These are phyloP conservation scores for Sporisorium reilianum DNA, from an alignment of 1,284 basidiomycete genomes.

Conservation along the genomic window DNA sequence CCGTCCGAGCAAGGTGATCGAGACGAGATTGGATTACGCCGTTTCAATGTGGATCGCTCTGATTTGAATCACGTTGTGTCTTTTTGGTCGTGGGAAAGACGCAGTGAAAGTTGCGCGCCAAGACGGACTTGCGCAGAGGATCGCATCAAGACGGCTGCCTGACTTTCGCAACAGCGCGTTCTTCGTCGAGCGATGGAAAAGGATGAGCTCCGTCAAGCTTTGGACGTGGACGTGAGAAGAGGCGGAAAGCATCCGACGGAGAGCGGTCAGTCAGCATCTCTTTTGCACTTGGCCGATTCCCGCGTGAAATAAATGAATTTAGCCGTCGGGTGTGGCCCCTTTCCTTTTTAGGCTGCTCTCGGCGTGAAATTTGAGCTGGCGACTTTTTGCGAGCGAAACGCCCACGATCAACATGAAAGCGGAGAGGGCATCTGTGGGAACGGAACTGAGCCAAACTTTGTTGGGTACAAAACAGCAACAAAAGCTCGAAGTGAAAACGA, in stretches of 20 bases:
- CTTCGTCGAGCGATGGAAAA: not conserved
- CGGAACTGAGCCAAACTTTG: not conserved
- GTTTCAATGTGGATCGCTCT: not conserved
- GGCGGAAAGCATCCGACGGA: not conserved
- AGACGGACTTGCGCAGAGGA: slow-evolving; percentile 7
- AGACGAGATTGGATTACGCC: not conserved
- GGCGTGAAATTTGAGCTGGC: not conserved
- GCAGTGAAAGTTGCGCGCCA: slow-evolving; percentile 5
- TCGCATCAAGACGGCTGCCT: slow-evolving; percentile 7
- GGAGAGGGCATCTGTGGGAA: not conserved
- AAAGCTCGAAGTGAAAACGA: not conserved
- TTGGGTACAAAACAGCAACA: not conserved
- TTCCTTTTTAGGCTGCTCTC: slow-evolving; percentile 1
- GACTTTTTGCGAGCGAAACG: not conserved
- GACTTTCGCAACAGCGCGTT: not conserved
- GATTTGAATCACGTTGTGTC: not conserved
- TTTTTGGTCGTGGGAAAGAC: not conserved
- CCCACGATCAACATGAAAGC: not conserved
- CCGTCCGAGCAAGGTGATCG: not conserved
- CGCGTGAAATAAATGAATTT: not conserved
- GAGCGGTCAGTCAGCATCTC: not conserved
- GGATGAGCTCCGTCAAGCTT: not conserved
- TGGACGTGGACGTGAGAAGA: not conserved
- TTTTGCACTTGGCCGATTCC: slow-evolving; percentile 1
- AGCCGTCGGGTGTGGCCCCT: slow-evolving; percentile 5